Evolutionary conservation across 2,329 filamentous ascomycete species (phyloP), one percentile per base, ranked within the genome.

Genomic region (Trichoderma polysporum): DNA sequence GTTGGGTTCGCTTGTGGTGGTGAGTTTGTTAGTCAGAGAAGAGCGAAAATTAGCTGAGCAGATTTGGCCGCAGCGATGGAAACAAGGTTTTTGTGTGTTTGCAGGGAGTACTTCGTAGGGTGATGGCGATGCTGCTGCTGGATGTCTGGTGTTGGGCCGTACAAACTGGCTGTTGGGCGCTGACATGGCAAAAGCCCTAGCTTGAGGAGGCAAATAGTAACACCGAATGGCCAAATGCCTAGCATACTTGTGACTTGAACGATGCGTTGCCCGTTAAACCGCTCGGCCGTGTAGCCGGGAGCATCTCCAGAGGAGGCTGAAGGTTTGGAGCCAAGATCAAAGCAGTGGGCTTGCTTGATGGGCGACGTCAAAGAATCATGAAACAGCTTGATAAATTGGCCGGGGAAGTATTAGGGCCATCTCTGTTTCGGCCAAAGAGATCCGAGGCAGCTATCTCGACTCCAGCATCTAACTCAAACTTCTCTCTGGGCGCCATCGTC

Each of bases 391-490:
- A 12, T 19, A 17, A 35, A 54, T 19, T 35, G 50, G 27, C 37
- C 27, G 50, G 45, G 39, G 25, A 54, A 45, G 50, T 31, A 47
- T 54, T 47, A 35, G 50, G 37, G 37, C 60, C 50, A 56, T 54
- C 33, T 54, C 12, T 29, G 57, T 64, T 64, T 64, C 60, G 60
- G 60, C 60, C 50, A 54, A 15, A 45, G 49, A 54, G 49, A 64
- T 64, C 60, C 50, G 60, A 56, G 45, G 45, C 58, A 61, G 45
- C 45, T 50, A 50, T 50, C 50, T 56, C 35, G 50, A 56, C 60
- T 64, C 60, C 50, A 64, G 60, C 50, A 47, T 54, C 39, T 47
- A 64, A 53, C 37, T 47, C 60, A 64, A 54, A 64, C 60, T n/a
- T 56, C 37, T 47, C 33, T 39, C 33, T 25, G 53, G 53, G 12